Evolutionary conservation across 2,329 filamentous ascomycete genomes (phyloP).

Genomic region (Metarhizium sp.): DNA sequence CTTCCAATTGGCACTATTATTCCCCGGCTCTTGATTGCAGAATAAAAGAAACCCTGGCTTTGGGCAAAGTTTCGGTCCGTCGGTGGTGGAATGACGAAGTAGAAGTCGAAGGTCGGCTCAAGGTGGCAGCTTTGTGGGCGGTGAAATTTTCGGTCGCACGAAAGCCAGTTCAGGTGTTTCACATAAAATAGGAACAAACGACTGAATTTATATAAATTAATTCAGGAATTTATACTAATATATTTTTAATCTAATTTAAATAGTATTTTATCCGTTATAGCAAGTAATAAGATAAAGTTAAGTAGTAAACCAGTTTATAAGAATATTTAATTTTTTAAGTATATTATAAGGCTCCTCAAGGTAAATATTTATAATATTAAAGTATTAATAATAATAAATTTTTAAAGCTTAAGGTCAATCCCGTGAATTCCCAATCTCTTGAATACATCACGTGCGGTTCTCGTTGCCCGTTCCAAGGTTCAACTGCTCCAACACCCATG

Average conservation of each 20-base stretch:
- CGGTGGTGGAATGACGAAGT: background rate
- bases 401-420: too few relatives aligned
- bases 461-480: background rate
- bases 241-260: background rate
- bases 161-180: background rate
- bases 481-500: background rate
- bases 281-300: background rate
- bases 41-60: background rate
- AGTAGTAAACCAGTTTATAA: background rate
- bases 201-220: background rate
- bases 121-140: background rate
- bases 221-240: too few relatives aligned
- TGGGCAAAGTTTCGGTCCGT: background rate
- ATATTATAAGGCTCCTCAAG: background rate
- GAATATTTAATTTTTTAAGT: background rate
- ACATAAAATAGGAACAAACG: background rate
- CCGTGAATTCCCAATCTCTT: too few relatives aligned
- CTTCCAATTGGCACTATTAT: background rate
- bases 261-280: background rate
- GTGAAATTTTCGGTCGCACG: background rate
- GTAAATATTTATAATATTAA: background rate
- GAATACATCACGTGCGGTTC: background rate
- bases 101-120: background rate
- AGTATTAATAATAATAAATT: background rate
- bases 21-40: background rate